phyloP scores from a whole-genome alignment of 2,329 filamentous ascomycete genomes.

The Neonectria hederae region DNA sequence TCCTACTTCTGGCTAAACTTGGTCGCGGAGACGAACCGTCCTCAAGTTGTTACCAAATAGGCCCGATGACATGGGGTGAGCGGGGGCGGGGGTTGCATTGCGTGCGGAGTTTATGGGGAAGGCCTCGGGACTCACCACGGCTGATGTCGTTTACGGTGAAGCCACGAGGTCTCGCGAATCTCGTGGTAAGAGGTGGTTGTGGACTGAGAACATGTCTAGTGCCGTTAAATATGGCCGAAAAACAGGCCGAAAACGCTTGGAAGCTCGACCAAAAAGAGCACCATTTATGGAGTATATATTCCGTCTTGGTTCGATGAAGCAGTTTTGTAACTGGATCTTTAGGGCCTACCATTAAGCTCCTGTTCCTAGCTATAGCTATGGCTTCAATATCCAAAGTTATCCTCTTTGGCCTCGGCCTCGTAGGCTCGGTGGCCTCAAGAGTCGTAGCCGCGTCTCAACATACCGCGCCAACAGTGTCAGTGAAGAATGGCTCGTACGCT shows the following conservation, averaged over 20 bases:
- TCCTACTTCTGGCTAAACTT: background rate
- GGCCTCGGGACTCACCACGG: background rate
- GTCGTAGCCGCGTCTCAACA: background rate
- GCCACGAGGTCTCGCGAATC: background rate
- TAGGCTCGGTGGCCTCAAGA: slow-evolving; percentile 4
- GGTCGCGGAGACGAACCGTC: background rate
- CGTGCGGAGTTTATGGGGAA: slow-evolving; percentile 18
- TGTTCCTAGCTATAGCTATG: slow-evolving; percentile 1
- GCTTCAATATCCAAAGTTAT: slow-evolving; percentile 1
- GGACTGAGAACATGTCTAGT: background rate
- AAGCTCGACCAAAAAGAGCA: background rate
- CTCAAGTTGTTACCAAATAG: slow-evolving; percentile 1
- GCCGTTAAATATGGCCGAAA: slow-evolving; percentile 10
- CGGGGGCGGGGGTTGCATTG: slow-evolving; percentile 22
- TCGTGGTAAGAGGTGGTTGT: background rate
- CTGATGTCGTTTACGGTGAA: background rate
- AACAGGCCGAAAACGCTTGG: slow-evolving; percentile 8
- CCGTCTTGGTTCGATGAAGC: no score
- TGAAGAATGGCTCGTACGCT: slow-evolving; percentile 38
- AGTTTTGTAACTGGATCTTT: background rate
- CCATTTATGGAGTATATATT: background rate
- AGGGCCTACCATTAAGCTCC: background rate
- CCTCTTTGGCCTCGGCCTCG: slow-evolving; percentile 10
- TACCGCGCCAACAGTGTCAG: slow-evolving; percentile 22
- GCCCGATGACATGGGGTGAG: slow-evolving; percentile 23